These are phyloP conservation scores for Typha latifolia DNA, from an alignment of 176 grass and related monocot genomes.

Conservation along the genomic window DNA sequence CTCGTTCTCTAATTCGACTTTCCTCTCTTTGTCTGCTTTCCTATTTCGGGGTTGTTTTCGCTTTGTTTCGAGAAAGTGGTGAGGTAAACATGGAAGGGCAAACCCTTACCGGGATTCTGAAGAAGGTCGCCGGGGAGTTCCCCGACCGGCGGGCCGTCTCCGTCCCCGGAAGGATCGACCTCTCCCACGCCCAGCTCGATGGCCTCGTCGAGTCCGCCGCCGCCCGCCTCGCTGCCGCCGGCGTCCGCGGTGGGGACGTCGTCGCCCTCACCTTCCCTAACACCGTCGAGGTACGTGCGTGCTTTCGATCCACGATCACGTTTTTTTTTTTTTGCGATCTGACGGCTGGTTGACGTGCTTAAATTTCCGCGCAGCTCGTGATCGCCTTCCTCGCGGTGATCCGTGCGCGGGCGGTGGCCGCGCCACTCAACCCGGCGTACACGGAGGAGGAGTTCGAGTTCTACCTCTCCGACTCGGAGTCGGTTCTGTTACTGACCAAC, in stretches of 20 bases:
- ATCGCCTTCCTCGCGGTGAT: conserved; percentile 69
- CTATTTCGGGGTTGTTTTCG: neutral
- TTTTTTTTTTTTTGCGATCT: neutral
- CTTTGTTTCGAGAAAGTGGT: neutral
- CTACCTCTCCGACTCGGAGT: conserved; percentile 70
- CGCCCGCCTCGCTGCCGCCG: conserved; percentile 23
- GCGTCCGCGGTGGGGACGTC: conserved; percentile 36
- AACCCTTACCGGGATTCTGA: conserved; percentile 43
- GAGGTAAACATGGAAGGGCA: neutral
- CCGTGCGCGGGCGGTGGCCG: conserved; percentile 52
- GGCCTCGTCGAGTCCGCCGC: conserved; percentile 55
- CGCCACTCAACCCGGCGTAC: conserved; percentile 72
- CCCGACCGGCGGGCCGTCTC: conserved; percentile 41
- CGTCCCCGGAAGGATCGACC: conserved; percentile 31
- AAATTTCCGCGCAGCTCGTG: conserved; percentile 40
- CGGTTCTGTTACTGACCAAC: conserved; percentile 52
- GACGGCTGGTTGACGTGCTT: neutral
- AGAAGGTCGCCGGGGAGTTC: conserved; percentile 33
- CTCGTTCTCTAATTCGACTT: neutral
- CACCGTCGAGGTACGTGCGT: conserved; percentile 46
- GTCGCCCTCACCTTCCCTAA: conserved; percentile 80
- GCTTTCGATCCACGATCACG: neutral
- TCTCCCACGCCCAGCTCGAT: conserved; percentile 52
- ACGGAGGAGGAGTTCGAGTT: conserved; percentile 87
- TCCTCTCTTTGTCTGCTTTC: neutral